A percentile compares a stretch with the other conserved stretches of the same genome.
phyloP scores from a whole-genome alignment of 73 alveolate genomes.

The Blepharisma japonicum region DNA sequence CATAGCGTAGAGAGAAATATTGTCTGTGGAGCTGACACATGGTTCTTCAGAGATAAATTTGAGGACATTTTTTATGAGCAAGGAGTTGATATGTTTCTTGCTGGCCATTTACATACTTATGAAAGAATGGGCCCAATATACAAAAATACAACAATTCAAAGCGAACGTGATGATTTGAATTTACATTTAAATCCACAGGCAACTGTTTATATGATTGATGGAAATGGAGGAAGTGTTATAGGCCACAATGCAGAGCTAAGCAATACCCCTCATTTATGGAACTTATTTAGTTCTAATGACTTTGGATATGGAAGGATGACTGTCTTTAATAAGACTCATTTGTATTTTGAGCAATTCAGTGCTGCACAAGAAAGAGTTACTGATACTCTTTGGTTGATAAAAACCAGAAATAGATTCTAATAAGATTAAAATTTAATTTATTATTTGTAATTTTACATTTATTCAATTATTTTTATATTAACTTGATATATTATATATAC shows the following conservation, averaged over 20 bases:
- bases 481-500: no score
- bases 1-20: not conserved
- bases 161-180: not conserved
- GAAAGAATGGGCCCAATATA: not conserved
- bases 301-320: conserved; percentile 23
- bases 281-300: not conserved
- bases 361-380: not conserved
- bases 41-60: not conserved
- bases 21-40: not conserved
- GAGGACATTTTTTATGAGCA: not conserved
- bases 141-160: not conserved
- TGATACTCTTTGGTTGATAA: conserved; percentile 12
- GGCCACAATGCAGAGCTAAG: no score
- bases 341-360: conserved; percentile 14
- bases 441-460: no score
- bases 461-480: no score
- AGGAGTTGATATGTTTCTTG: conserved; percentile 2
- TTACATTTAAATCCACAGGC: not conserved
- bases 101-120: conserved; percentile 16
- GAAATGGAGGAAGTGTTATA: not conserved
- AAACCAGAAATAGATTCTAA: not conserved
- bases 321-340: conserved; percentile 6
- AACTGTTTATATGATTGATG: conserved; percentile 11
- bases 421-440: no score
- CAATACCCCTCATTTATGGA: no score